A percentile compares a stretch with the other conserved stretches of the same genome.
Evolutionary conservation across 2,329 filamentous ascomycete genomes (phyloP).

Genomic region (Penicillium sp.): DNA sequence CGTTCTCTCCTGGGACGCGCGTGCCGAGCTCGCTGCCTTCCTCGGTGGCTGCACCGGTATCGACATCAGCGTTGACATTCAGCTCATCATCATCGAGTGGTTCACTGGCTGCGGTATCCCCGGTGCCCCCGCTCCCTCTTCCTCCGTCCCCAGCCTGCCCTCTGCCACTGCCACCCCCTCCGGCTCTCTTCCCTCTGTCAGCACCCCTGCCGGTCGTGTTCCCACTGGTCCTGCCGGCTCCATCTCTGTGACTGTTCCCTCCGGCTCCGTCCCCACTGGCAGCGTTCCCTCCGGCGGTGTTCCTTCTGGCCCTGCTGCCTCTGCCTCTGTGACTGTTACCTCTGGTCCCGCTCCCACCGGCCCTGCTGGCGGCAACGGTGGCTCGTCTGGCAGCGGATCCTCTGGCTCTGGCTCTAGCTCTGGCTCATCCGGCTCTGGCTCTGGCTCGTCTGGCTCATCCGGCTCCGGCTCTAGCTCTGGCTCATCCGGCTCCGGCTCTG

Average conservation of each 20-base stretch:
- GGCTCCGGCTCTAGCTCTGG: no score
- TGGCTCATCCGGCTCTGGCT: background rate
- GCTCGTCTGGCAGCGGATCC: constrained; percentile 16
- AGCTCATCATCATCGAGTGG: constrained; percentile 53
- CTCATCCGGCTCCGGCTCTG: background rate
- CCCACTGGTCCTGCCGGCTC: constrained; percentile 3
- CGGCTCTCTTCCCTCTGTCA: constrained; percentile 2
- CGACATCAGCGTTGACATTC: constrained; percentile 46
- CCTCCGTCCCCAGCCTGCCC: constrained; percentile 26
- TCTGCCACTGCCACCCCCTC: constrained; percentile 17
- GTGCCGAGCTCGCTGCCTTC: constrained; percentile 43
- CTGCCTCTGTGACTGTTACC: constrained; percentile 16
- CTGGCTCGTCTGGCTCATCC: no score
- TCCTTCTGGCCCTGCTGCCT: constrained; percentile 1
- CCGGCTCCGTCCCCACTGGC: constrained; percentile 6
- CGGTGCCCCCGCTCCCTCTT: constrained; percentile 25
- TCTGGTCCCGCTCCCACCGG: constrained; percentile 11
- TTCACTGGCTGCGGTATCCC: constrained; percentile 38
- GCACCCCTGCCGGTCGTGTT: background rate
- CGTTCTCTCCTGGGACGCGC: constrained; percentile 37
- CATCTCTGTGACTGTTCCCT: constrained; percentile 19
- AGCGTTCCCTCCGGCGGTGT: constrained; percentile 13
- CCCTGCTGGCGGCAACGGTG: constrained; percentile 5
- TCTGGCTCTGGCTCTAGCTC: constrained; percentile 18
- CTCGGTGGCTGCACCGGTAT: constrained; percentile 35